Conservation (phyloP, 345 rosid species). For the Eutrema heterophyllum region DNA sequence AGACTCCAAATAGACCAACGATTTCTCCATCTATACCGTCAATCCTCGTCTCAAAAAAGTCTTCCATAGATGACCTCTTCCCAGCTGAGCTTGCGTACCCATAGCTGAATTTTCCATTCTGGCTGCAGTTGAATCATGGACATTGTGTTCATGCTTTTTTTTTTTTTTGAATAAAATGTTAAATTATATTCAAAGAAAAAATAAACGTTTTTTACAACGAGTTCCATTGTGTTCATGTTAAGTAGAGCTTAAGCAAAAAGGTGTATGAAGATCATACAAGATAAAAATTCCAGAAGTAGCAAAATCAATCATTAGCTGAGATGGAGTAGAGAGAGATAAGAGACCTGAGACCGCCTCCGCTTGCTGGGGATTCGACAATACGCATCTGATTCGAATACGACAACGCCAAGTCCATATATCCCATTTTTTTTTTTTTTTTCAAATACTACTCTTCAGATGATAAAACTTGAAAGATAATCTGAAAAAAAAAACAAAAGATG, state of each 20-base stretch:
- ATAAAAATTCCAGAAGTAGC: too few relatives aligned
- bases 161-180: too few relatives aligned
- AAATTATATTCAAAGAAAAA: too few relatives aligned
- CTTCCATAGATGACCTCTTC: conserved; percentile 98
- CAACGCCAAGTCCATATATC: conserved; percentile 20
- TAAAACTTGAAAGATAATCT: not conserved
- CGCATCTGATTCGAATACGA: conserved; percentile 24
- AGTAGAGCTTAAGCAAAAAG: not conserved
- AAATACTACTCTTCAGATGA: not conserved
- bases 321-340: not conserved
- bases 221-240: not conserved
- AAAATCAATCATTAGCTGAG: too few relatives aligned
- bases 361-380: conserved; percentile 60
- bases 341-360: conserved; percentile 95
- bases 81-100: conserved; percentile 99
- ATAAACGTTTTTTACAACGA: too few relatives aligned
- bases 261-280: not conserved
- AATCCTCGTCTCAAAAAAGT: conserved; percentile 91
- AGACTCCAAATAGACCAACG: conserved; percentile 96
- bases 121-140: conserved; percentile 42
- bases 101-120: conserved; percentile 90
- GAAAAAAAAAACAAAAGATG: not conserved
- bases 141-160: not conserved
- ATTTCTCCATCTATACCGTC: conserved; percentile 91
- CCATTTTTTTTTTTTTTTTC: conserved; percentile 10